Evolutionary conservation across 176 grass and related monocot species (phyloP), one percentile per base, ranked within the genome.

Genomic region (Aechmea fasciata): DNA sequence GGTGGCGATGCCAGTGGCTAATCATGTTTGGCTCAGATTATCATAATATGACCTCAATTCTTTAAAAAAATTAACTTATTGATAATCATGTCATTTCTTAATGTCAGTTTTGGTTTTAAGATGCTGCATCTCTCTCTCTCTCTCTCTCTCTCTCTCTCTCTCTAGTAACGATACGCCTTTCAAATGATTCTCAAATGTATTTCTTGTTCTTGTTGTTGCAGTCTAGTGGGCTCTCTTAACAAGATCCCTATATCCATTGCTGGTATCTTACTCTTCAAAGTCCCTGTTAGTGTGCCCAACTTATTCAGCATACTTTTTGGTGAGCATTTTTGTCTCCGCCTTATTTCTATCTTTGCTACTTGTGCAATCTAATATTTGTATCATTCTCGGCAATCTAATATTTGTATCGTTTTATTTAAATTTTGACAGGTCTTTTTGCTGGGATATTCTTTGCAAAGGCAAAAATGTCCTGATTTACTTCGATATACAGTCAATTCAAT

Each of bases 381-480:
- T 3, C 29, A 33, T 33, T 33, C 29, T 33, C 29, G 3, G 29
- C 29, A 5, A 33, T 67, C 13, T 47, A 52, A 41, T 48, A 62
- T 33, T 24, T 66, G 25, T 41, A 41, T 68, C 24, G 55, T 8
- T 29, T 9, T 61, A 49, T 64, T 67, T 48, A 2, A 67, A 12
- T 75, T 22, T 72, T n/a, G 33, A 54, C 84, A 95, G 91, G 91
- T 85, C 91, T 90, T 80, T 90, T 90, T 87, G 91, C 91, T 83
- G 91, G 91, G 75, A 90, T 96, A 77, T 87, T 96, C 79, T 90
- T 96, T 74, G 87, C 91, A 51, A 96, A 87, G 84, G 91, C 87
- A 41, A 90, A 94, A 75, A 89, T 94, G 90, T 89, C 83, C 50
- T 86, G 57, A 84, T 73, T 62, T 67, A 67, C 68, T 71, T 71